Evolutionary conservation across 805 yeast species (phyloP).

Genomic region (Scheffersomyces lignosus): DNA sequence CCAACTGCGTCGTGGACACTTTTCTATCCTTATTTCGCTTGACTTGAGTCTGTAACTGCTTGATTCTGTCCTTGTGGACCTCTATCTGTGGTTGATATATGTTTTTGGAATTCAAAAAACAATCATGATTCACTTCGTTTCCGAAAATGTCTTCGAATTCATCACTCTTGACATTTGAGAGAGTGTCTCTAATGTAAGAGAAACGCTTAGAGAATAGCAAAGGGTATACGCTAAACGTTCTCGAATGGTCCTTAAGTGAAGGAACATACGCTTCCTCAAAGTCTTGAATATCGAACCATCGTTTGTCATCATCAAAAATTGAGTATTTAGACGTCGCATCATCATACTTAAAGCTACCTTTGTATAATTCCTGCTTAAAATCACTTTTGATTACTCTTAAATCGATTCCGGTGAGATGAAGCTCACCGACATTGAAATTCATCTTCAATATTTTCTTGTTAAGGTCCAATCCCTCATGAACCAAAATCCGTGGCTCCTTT

Average conservation of each 20-base stretch:
- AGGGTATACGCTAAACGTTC: slow-evolving; percentile 55
- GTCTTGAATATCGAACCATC: slow-evolving; percentile 66
- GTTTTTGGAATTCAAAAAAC: slow-evolving; percentile 26
- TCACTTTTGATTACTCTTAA: slow-evolving; percentile 54
- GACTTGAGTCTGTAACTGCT: slow-evolving; percentile 20
- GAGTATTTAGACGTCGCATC: slow-evolving; percentile 18
- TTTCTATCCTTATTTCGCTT: slow-evolving; percentile 9
- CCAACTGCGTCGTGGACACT: slow-evolving; percentile 7
- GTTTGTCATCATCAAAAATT: slow-evolving; percentile 52
- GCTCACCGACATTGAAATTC: slow-evolving; percentile 67
- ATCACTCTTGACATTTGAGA: slow-evolving; percentile 6
- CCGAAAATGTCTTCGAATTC: slow-evolving; percentile 19
- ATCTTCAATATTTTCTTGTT: slow-evolving; percentile 53
- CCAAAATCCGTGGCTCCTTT: slow-evolving; percentile 33
- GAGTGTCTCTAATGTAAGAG: slow-evolving; percentile 58
- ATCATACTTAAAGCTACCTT: slow-evolving; percentile 1
- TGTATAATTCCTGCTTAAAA: slow-evolving; percentile 37
- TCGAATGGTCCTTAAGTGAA: slow-evolving; percentile 31
- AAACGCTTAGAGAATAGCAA: slow-evolving; percentile 68
- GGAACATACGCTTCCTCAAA: slow-evolving; percentile 56
- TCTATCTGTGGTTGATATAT: slow-evolving; percentile 29
- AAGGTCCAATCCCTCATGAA: slow-evolving; percentile 46
- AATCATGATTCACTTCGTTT: slow-evolving; percentile 29
- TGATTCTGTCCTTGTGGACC: slow-evolving; percentile 24
- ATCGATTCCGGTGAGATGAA: slow-evolving; percentile 56